Conservation (phyloP, 2,329 filamentous ascomycete genomes). For the Talaromyces sp. region DNA sequence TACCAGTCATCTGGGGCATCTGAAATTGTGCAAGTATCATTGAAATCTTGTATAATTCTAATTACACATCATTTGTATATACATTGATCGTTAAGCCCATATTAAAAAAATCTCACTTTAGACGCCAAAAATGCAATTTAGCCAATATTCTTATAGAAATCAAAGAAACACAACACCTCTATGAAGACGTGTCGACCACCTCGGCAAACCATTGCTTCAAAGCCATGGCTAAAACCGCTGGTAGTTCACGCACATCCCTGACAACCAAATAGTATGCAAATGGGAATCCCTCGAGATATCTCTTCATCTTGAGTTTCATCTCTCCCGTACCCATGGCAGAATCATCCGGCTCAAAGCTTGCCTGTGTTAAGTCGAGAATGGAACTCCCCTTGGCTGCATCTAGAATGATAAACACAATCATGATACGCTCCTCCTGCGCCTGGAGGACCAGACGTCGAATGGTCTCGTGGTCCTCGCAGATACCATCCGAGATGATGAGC, state of each 20-base stretch:
- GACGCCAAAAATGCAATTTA: constrained; percentile 10
- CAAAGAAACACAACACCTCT: constrained; percentile 8
- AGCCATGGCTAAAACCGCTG: constrained; percentile 77
- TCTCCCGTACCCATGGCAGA: constrained; percentile 52
- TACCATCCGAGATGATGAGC: constrained; percentile 86
- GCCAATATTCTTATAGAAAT: not conserved
- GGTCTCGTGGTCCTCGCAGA: constrained; percentile 82
- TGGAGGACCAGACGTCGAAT: constrained; percentile 78
- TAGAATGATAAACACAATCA: constrained; percentile 97
- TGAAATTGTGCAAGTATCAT: not conserved
- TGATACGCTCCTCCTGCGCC: constrained; percentile 88
- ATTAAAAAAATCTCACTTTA: not conserved
- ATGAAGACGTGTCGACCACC: constrained; percentile 47
- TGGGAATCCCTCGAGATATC: constrained; percentile 92
- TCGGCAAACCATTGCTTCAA: constrained; percentile 93
- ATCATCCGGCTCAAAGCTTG: constrained; percentile 67
- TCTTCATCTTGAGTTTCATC: constrained; percentile 69
- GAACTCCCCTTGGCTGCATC: constrained; percentile 55
- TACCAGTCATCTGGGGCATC: too few relatives aligned
- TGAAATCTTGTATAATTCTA: not conserved
- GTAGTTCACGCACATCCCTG: constrained; percentile 83
- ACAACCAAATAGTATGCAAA: constrained; percentile 97
- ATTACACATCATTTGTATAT: not conserved
- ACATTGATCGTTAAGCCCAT: not conserved
- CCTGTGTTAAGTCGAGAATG: constrained; percentile 84